Evolutionary conservation across 1,284 basidiomycete species (phyloP), one percentile per base, ranked within the genome.

Genomic region (Sanghuangporus weigelae): DNA sequence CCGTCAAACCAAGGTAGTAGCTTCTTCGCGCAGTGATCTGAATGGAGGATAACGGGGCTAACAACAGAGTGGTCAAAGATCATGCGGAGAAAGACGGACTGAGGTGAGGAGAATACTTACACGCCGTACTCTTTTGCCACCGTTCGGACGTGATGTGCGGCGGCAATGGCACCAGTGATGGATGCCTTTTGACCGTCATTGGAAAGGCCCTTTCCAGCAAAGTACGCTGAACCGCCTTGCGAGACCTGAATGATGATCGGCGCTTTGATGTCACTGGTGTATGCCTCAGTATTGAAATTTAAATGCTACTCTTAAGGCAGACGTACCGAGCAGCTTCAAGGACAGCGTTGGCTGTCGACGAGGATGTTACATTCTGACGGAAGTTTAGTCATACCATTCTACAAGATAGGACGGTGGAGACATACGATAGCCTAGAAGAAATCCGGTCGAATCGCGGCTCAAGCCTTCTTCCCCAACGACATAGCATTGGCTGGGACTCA

Each of bases 1-100:
- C 95, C 96, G 76, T 99, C 97, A 79, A 98, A 98, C 97, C 97
- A 99, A 14, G 92, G 96, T 65, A 99, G 88, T 68, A 99, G 93
- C 80, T 99, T 99, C 76, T 97, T 84, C 57, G 97, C 97, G 75
- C 97, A 99, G 82, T 99, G 97, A 79, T 99, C 97, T 68, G 94
- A 94, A 89, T 99, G 97, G 74, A 99, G 83, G 68, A 99, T 86
- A 72, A 99, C 97, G 71, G 97, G 97, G 67, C 92, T 94, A 66
- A 58, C 48, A 10, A 19, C 48, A 55, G 57, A 7, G 14, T 26
- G 67, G 55, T 54, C 36, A 54, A 35, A 31, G 7, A 31, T 11
- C 14, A 1, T 38, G 8, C 3, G 21, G 14, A 16, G 59, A 16
- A 14, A 38, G 40, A 49, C 36, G 48, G 55, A 44, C 60, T 57